A percentile compares a stretch with the other conserved stretches of the same genome.
These are phyloP conservation scores for Xylariaceae sp. DNA, from an alignment of 2,329 filamentous ascomycete species.

Conservation along the genomic window DNA sequence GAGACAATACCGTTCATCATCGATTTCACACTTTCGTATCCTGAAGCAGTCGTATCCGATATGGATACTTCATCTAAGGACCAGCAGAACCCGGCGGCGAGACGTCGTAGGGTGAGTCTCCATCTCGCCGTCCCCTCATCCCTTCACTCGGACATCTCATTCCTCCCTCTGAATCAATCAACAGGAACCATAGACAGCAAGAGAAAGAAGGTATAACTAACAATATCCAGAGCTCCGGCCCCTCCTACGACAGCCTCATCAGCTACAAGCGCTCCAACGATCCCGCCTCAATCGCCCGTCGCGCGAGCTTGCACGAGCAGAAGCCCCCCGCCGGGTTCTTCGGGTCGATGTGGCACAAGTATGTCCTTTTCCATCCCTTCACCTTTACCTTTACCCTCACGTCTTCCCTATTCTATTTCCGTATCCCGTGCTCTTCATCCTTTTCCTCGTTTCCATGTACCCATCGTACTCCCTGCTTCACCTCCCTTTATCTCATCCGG, in stretches of 20 bases:
- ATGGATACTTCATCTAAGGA: slow-evolving; percentile 22
- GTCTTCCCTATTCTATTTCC: no score
- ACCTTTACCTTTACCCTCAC: background rate
- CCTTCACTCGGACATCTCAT: no score
- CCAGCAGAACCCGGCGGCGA: slow-evolving; percentile 11
- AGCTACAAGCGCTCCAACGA: slow-evolving; percentile 46
- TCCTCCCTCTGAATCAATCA: no score
- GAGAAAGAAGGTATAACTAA: background rate
- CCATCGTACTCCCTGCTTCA: background rate
- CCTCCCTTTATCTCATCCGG: background rate
- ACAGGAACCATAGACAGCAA: no score
- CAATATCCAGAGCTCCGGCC: slow-evolving; percentile 39
- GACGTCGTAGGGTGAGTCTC: slow-evolving; percentile 26
- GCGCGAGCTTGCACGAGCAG: slow-evolving; percentile 52
- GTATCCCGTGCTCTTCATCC: no score
- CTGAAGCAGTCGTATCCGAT: slow-evolving; percentile 1
- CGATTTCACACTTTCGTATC: no score
- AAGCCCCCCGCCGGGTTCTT: slow-evolving; percentile 45
- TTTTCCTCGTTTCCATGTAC: no score
- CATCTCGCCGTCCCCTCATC: no score
- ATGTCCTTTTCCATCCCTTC: slow-evolving; percentile 22
- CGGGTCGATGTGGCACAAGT: slow-evolving; percentile 55
- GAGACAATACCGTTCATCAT: no score
- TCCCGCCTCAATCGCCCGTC: slow-evolving; percentile 40
- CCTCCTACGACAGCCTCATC: slow-evolving; percentile 48